Percentiles rank a stretch among this genome's conserved stretches.
Conservation (phyloP, 225 moss, liverwort and hornwort species). For the Pseudoscleropodium purum region DNA sequence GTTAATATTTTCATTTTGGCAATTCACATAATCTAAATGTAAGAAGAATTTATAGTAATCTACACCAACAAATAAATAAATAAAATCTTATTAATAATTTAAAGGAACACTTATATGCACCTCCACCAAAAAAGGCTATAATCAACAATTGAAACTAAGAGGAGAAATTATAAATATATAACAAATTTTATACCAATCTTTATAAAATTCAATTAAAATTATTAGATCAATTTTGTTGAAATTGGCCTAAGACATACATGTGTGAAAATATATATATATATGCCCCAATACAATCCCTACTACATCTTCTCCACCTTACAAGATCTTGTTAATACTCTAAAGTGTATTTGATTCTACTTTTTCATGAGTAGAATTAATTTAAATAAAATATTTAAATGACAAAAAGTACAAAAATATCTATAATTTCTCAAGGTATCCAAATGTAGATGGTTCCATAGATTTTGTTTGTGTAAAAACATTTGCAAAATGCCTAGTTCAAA, state of each 20-base stretch:
- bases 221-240: neutral
- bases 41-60: neutral
- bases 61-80: neutral
- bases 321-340: neutral
- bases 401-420: neutral
- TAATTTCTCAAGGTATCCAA: neutral
- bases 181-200: neutral
- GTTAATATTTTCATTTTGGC: neutral
- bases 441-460: neutral
- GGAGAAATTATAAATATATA: too few relatives aligned
- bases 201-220: neutral
- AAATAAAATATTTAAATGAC: neutral
- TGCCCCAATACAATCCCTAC: neutral
- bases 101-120: rapidly evolving
- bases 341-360: neutral
- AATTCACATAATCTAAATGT: neutral
- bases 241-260: neutral
- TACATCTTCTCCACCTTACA: neutral
- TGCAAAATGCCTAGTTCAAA: neutral
- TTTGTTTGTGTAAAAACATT: neutral
- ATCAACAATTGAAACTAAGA: too few relatives aligned
- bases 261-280: too few relatives aligned
- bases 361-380: neutral
- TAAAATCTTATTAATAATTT: neutral
- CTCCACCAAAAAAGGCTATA: neutral